Conservation (phyloP, 192 early-diverging fungal genomes). For the Coemansia sp. region DNA sequence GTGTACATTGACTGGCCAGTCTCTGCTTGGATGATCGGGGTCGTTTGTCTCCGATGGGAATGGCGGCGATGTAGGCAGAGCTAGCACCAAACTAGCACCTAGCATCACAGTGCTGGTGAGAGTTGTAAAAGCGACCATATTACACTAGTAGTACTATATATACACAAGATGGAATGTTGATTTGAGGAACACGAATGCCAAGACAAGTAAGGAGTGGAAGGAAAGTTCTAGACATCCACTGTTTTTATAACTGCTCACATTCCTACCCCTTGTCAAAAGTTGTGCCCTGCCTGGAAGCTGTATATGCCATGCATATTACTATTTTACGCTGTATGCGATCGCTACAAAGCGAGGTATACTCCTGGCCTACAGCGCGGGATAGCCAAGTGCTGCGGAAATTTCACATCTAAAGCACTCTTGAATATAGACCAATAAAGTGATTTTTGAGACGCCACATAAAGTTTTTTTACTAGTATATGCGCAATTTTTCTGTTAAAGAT, state of each 20-base stretch:
- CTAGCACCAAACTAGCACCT: not conserved
- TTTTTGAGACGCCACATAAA: not conserved
- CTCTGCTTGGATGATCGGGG: constrained; percentile 33
- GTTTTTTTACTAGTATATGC: not conserved
- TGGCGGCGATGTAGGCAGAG: not conserved
- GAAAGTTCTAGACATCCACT: constrained; percentile 1
- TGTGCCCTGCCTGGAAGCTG: not conserved
- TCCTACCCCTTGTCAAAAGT: not conserved
- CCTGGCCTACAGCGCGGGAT: not conserved
- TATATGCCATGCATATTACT: constrained; percentile 1
- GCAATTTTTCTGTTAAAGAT: not conserved
- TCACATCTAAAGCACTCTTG: not conserved
- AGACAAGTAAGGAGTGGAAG: not conserved
- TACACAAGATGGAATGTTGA: not conserved
- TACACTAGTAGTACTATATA: constrained; percentile 2
- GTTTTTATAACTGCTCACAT: not conserved
- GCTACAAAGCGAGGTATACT: not conserved
- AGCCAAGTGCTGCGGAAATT: not conserved
- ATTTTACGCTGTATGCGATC: constrained; percentile 3
- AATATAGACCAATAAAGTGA: not conserved
- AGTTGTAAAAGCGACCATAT: not conserved
- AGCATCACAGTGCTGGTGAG: not conserved
- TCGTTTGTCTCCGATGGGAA: not conserved
- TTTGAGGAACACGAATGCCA: not conserved
- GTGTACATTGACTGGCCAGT: constrained; percentile 42